phyloP scores from a whole-genome alignment of 1,139 yeast species.

The Sugiyamaella japonica region DNA sequence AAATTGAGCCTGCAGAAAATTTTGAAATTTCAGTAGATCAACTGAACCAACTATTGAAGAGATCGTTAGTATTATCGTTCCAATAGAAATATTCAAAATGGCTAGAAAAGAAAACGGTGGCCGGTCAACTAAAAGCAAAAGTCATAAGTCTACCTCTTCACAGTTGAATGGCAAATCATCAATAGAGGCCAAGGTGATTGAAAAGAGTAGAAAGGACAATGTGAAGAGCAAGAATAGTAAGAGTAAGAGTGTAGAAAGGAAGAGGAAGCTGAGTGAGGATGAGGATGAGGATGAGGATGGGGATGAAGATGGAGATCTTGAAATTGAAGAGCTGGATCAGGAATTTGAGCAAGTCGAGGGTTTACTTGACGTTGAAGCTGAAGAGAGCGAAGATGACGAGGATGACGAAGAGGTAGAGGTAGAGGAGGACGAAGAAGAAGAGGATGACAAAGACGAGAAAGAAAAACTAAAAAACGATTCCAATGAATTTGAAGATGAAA shows the following conservation, averaged over 20 bases:
- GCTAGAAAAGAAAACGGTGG: slow-evolving; percentile 15
- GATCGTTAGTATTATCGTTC: too few species aligned
- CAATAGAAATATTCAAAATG: neutral
- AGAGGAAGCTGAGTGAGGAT: slow-evolving; percentile 16
- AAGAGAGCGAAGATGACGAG: slow-evolving; percentile 12
- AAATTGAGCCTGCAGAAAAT: slow-evolving; percentile 3
- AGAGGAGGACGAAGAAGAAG: slow-evolving; percentile 21
- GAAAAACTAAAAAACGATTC: slow-evolving; percentile 26
- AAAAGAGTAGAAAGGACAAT: slow-evolving; percentile 11
- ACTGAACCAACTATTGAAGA: too few species aligned
- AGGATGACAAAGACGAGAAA: slow-evolving; percentile 22
- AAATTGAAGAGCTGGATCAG: slow-evolving; percentile 33
- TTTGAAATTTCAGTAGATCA: neutral
- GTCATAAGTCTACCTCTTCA: slow-evolving; percentile 10
- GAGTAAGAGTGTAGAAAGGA: slow-evolving; percentile 18
- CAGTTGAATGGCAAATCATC: slow-evolving; percentile 17
- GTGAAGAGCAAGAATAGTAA: slow-evolving; percentile 20
- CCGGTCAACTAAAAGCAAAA: neutral
- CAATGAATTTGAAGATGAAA: slow-evolving; percentile 30
- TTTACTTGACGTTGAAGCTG: slow-evolving; percentile 27
- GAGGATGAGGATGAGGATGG: slow-evolving; percentile 24
- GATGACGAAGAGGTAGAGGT: slow-evolving; percentile 18
- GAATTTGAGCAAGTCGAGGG: slow-evolving; percentile 31
- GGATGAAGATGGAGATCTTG: slow-evolving; percentile 29
- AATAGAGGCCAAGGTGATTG: slow-evolving; percentile 5